Conservation (phyloP, 352 stramenopile species). For the Phytophthora sp. region DNA sequence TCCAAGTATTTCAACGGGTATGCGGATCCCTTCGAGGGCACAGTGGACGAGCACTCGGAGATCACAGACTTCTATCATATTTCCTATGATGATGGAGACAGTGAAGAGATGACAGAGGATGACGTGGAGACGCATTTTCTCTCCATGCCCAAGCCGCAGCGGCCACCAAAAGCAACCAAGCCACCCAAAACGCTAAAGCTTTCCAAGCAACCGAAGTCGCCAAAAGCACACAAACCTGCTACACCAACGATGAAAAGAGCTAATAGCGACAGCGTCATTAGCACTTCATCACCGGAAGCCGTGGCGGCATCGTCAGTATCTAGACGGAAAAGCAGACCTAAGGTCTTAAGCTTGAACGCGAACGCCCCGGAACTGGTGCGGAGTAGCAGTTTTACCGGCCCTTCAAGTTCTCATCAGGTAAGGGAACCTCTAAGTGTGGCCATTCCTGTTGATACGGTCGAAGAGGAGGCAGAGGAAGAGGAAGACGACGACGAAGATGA, state of each 20-base stretch:
- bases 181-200: slow-evolving; percentile 17
- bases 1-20: slow-evolving; percentile 76
- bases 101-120: slow-evolving; percentile 82
- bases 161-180: slow-evolving; percentile 20
- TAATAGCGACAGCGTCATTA: slow-evolving; percentile 21
- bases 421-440: slow-evolving; percentile 23
- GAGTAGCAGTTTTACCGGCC: slow-evolving; percentile 18
- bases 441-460: slow-evolving; percentile 15
- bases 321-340: slow-evolving; percentile 21
- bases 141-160: slow-evolving; percentile 17
- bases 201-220: slow-evolving; percentile 1
- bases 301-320: slow-evolving; percentile 1
- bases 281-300: neutral
- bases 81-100: slow-evolving; percentile 80
- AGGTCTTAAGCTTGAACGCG: slow-evolving; percentile 52
- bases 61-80: slow-evolving; percentile 76
- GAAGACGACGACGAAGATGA: slow-evolving; percentile 27
- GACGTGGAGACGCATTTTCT: slow-evolving; percentile 59
- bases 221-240: slow-evolving; percentile 10
- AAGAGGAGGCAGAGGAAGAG: slow-evolving; percentile 21
- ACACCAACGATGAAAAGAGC: slow-evolving; percentile 14
- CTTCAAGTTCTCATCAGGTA: neutral
- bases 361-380: slow-evolving; percentile 38
- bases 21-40: slow-evolving; percentile 59
- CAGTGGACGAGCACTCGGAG: slow-evolving; percentile 55